These are phyloP conservation scores for Populus nigra DNA, from an alignment of 345 rosid genomes.

Conservation along the genomic window DNA sequence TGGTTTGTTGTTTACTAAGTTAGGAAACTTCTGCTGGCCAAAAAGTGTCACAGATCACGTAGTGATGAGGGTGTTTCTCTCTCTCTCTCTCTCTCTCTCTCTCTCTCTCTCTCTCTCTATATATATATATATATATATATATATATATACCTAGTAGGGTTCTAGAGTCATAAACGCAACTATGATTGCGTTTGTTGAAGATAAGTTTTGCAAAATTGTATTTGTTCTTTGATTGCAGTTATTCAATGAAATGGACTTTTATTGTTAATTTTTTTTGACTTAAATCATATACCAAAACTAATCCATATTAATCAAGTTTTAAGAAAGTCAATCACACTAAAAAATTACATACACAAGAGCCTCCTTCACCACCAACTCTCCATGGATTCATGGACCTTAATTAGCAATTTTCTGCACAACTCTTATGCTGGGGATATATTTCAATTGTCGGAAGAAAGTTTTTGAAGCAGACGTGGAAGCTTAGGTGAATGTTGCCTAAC, in stretches of 20 bases:
- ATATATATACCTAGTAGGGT: not conserved
- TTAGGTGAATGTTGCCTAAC: not conserved
- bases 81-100: too few species aligned
- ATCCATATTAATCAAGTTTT: not conserved
- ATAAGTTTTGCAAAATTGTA: slow-evolving; percentile 6
- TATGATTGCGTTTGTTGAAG: not conserved
- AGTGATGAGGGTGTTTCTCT: not conserved
- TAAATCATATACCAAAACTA: not conserved
- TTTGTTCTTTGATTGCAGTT: slow-evolving; percentile 35
- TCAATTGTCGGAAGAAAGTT: not conserved
- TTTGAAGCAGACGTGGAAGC: not conserved
- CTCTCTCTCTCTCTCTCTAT: too few species aligned
- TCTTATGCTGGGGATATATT: not conserved
- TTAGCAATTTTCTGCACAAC: not conserved
- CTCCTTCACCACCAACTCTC: not conserved
- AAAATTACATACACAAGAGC: not conserved
- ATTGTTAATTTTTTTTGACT: not conserved
- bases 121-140: too few species aligned
- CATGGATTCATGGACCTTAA: too few species aligned
- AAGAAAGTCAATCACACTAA: not conserved
- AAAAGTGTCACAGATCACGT: not conserved
- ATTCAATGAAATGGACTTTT: not conserved
- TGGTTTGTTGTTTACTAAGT: not conserved
- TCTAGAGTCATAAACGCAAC: not conserved
- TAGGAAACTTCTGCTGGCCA: slow-evolving; percentile 10